phyloP scores from a whole-genome alignment of 1,284 basidiomycete species.

The Wallemia hederae region DNA sequence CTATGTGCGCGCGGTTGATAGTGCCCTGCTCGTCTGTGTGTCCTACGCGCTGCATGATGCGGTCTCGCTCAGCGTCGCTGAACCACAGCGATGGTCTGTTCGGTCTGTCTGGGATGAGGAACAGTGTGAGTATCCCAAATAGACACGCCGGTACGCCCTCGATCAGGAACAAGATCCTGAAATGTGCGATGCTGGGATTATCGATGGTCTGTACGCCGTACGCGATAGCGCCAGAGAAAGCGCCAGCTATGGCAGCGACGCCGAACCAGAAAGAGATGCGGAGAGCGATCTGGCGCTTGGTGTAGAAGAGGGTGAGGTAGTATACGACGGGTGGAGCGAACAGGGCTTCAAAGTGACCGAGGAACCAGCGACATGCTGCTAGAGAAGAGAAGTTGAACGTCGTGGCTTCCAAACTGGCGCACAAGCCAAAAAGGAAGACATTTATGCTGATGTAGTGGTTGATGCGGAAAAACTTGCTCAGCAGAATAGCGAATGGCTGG shows the following conservation, averaged over 20 bases:
- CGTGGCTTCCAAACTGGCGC: neutral
- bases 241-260: neutral
- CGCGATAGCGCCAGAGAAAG: neutral
- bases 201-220: neutral
- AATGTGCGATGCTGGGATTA: neutral
- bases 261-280: neutral
- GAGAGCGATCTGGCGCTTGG: neutral
- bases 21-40: neutral
- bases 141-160: neutral
- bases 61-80: neutral
- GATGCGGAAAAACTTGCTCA: neutral
- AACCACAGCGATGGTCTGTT: neutral
- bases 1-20: neutral
- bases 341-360: neutral
- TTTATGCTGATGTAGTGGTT: neutral
- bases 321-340: neutral
- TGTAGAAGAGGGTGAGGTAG: neutral
- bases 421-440: neutral
- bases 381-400: neutral
- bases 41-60: neutral
- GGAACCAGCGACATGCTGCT: neutral
- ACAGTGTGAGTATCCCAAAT: neutral
- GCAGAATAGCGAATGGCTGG: neutral
- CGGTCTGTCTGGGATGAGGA: neutral
- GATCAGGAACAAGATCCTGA: neutral